A percentile compares a stretch with the other conserved stretches of the same genome.
Conservation (phyloP, 2,329 filamentous ascomycete genomes). For the Fusarium algeriense region DNA sequence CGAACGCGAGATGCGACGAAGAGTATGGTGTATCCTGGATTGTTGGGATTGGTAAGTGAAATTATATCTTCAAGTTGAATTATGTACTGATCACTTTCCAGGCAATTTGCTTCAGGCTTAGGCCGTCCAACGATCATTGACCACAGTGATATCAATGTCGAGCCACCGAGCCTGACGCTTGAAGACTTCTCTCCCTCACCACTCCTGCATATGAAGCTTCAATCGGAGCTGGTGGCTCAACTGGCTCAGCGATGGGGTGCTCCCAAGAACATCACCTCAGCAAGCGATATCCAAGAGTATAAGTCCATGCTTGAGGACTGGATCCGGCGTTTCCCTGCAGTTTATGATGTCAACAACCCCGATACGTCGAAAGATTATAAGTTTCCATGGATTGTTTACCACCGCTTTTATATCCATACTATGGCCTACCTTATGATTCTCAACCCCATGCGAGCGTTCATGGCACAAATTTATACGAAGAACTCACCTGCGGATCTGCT, state of each 20-base stretch:
- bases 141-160: constrained; percentile 49
- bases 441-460: constrained; percentile 60
- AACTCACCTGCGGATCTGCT: constrained; percentile 49
- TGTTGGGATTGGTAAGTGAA: constrained; percentile 54
- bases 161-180: constrained; percentile 51
- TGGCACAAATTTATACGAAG: constrained; percentile 53
- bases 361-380: constrained; percentile 57
- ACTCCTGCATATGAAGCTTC: constrained; percentile 53
- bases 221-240: constrained; percentile 49
- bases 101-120: constrained; percentile 52
- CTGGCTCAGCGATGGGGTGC: constrained; percentile 48
- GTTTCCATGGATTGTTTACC: constrained; percentile 58
- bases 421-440: constrained; percentile 61
- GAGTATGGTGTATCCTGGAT: constrained; percentile 53
- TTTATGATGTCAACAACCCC: constrained; percentile 54
- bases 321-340: constrained; percentile 56
- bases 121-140: constrained; percentile 52
- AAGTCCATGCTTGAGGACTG: constrained; percentile 55
- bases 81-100: constrained; percentile 18
- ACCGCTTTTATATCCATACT: constrained; percentile 60
- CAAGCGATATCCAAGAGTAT: constrained; percentile 50
- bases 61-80: too few relatives aligned
- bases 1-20: constrained; percentile 52
- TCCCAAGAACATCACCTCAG: constrained; percentile 44
- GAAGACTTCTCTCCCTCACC: constrained; percentile 52